Evolutionary conservation across 2,329 filamentous ascomycete genomes (phyloP), one percentile per base, ranked within the genome.

Genomic region (Xylariaceae sp.): DNA sequence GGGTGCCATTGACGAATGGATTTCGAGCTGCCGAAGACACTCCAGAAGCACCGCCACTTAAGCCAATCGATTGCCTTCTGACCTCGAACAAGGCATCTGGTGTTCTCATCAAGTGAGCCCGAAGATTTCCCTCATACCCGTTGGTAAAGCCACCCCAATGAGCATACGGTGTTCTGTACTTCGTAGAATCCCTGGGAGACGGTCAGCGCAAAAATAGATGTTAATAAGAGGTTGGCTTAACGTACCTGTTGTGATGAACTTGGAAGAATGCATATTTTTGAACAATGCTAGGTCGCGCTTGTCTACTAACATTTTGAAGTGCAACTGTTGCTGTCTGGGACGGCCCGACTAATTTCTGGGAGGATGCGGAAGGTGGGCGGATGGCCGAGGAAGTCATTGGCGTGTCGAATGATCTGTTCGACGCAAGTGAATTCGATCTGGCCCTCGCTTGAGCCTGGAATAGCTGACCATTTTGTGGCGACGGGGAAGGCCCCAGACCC

Each of bases 91-190:
- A 66, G 3, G 74, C 71, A 40, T 75, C 70, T 20, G 75, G 75
- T 9, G 73, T 72, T 51, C 72, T 74, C 70, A 79, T 75, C 44
- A 81, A 57, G 54, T 81, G 77, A 18, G 77, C 76, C 47, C 75
- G 73, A 18, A 79, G 57, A 46, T 79, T 80, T 19, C 80, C 81
- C 67, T 85, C 81, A 54, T 86, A 85, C 3, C 82, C 83, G 57
- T 87, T 87, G 32, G 80, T 84, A 62, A 86, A 86, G 0, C 83
- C 84, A 20, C 81, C 80, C 72, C 74, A 78, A 1, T 77, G 74
- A 16, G 80, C 77, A 65, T 87, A 88, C 1, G 85, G 85, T 3
- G 82, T 85, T 48, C 81, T 78, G 56, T 88, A 87, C 51, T 80
- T 80, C 7, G 78, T 75, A 5, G 80, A 74, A 56, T 83, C 80